phyloP scores from a whole-genome alignment of 2,329 filamentous ascomycete species.

The Zasmidium citrigriseum region DNA sequence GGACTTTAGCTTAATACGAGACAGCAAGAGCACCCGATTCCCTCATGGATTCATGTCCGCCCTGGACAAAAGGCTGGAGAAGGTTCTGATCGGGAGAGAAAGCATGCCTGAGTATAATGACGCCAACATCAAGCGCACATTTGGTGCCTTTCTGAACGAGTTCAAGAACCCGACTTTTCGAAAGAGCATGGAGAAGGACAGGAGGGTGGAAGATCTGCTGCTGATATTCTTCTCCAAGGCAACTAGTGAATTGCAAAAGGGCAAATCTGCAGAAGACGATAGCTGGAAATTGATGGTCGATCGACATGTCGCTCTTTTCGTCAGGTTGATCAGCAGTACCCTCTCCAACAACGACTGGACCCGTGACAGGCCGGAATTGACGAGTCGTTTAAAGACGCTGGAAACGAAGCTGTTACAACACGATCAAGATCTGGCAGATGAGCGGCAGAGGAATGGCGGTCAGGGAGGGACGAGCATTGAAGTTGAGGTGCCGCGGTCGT shows the following conservation, averaged over 20 bases:
- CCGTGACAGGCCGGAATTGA: slow-evolving; percentile 81
- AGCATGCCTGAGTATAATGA: slow-evolving; percentile 86
- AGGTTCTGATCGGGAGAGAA: slow-evolving; percentile 79
- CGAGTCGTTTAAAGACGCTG: slow-evolving; percentile 73
- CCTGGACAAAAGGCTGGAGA: slow-evolving; percentile 76
- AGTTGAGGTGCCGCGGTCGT: slow-evolving; percentile 77
- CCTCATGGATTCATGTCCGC: slow-evolving; percentile 71
- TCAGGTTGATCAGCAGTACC: slow-evolving; percentile 78
- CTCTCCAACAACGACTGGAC: slow-evolving; percentile 83
- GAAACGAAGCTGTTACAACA: slow-evolving; percentile 94
- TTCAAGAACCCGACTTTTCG: slow-evolving; percentile 87
- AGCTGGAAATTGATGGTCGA: slow-evolving; percentile 91
- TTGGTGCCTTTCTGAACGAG: slow-evolving; percentile 90
- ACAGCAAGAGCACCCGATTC: slow-evolving; percentile 69
- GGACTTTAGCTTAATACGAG: slow-evolving; percentile 72
- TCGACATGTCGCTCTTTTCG: slow-evolving; percentile 90
- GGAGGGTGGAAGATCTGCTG: slow-evolving; percentile 86
- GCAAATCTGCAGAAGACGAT: slow-evolving; percentile 76
- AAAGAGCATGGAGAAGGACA: slow-evolving; percentile 90
- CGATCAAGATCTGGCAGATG: slow-evolving; percentile 80
- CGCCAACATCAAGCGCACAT: slow-evolving; percentile 86
- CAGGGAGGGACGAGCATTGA: slow-evolving; percentile 70
- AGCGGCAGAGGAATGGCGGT: slow-evolving; percentile 57
- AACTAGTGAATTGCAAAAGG: slow-evolving; percentile 83
- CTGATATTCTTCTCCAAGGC: slow-evolving; percentile 96